Evolutionary conservation across 75 land plant species (phyloP), one percentile per base, ranked within the genome.

Genomic region (Picea sitchensis): DNA sequence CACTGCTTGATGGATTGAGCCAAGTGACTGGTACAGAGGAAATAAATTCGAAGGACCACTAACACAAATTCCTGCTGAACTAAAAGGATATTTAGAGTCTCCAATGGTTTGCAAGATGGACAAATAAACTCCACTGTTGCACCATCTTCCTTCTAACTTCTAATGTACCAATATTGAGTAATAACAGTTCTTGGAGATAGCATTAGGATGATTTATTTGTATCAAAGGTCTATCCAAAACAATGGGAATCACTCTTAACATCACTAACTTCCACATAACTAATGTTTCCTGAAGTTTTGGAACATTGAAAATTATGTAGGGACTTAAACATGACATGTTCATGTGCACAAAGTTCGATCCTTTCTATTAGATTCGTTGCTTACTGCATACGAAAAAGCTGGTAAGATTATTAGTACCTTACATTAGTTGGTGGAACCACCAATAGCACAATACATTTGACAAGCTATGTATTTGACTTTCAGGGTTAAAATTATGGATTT

Each of bases 31-130:
- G 73, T 78, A 75, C 14, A 79, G 78, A 44, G 84, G 84, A 51
- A 84, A 76, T n/a, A 77, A 56, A 41, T 83, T 81, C 57, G 83
- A 80, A 67, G 87, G 61, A 36, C 32, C 72, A 30, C 81, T 76
- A 41, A 63, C 8, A 34, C 69, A 47, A 71, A 75, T 69, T 54
- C 32, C 58, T 17, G 31, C 81, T 44, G 8, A 32, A 11, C 31
- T 68, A 47, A 57, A 31, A 13, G 75, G 75, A 68, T 79, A 73
- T 23, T 79, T 72, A 11, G 58, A 69, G 2, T 56, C 32, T 18
- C 14, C 56, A 81, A 26, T 26, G 26, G 26, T 26, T 26, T 26
- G 26, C 26, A 26, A 26, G 26, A 0, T 26, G 26, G 26, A 26
- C 26, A 26, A 26, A 26, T 26, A 26, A 26, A 26, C 26, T 26